Conservation (phyloP, 2,329 filamentous ascomycete genomes). For the Sporothrix dimorphospora region DNA sequence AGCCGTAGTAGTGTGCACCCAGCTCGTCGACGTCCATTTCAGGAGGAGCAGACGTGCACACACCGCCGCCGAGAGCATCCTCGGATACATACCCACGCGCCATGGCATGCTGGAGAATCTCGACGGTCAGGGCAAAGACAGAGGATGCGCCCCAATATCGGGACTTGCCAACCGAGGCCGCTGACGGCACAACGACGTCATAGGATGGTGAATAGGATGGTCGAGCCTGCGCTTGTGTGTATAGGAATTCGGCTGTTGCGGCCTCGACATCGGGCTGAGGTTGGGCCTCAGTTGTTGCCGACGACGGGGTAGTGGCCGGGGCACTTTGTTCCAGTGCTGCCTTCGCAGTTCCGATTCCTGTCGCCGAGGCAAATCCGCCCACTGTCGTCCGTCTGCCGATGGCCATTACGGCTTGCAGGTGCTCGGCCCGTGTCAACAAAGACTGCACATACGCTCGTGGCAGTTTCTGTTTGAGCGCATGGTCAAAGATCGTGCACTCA, state of each 20-base stretch:
- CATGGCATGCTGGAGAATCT: slow-evolving; percentile 32
- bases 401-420: slow-evolving; percentile 30
- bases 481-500: slow-evolving; percentile 32
- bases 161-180: slow-evolving; percentile 9
- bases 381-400: no score
- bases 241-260: neutral
- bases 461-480: slow-evolving; percentile 33
- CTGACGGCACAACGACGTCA: slow-evolving; percentile 31
- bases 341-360: neutral
- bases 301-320: neutral
- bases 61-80: neutral
- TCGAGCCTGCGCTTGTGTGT: neutral
- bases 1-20: neutral
- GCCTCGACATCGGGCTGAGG: neutral
- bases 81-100: slow-evolving; percentile 15
- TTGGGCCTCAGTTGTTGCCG: neutral
- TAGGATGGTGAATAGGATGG: slow-evolving; percentile 15
- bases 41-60: neutral
- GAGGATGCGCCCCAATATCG: slow-evolving; percentile 34
- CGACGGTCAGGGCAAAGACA: slow-evolving; percentile 31
- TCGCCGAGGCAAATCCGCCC: no score
- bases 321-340: neutral
- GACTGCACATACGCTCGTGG: slow-evolving; percentile 32
- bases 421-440: slow-evolving; percentile 30
- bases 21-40: neutral